Base-by-base conservation (phyloP, 1,284 basidiomycete species). In the Thelephora terrestris region DNA sequence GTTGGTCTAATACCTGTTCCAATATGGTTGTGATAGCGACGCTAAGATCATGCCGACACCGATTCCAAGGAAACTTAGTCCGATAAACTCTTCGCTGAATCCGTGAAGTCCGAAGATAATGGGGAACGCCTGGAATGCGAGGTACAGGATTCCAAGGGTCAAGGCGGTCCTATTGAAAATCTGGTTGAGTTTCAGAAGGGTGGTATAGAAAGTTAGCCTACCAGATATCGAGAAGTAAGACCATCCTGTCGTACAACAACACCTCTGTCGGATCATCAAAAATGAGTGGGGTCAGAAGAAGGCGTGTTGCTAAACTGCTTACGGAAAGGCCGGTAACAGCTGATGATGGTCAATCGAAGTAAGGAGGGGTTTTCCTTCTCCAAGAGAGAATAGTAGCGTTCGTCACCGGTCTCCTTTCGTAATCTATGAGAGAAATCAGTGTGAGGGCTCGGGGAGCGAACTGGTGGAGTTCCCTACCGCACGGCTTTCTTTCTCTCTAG, bases 91-190 rank as follows among this genome's bases (percentile, higher is more conserved):
- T 20, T 69, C 61, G 51, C 69, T 73, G 61, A 89, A 89, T 10
- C 74, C 74, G 57, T 86, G 79, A 2, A 68, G 64, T 4, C 64
- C 64, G 59, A 89, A 89, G 23, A 88, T 82, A 50, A 85, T 74
- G 0, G 81, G 81, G 55, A 85, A 85, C 0, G 78, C 79, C 53
- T 81, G 74, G 62, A 89, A 88, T 12, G 80, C 74, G 2, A 86
- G 71, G 61, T 91, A 91, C 0, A 90, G 68, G 43, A 91, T 78
- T 0, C 85, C 86, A 7, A 91, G 76, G 20, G 89, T 67, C 14
- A 86, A 63, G 0, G 84, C 71, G 45, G 67, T 73, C 76, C 68
- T 71, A 50, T 20, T 27, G 52, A 14, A 9, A 9, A 25, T 37
- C 43, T 37, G 48, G 38, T 2, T 25, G 18, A 27, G 10, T 16